These are phyloP conservation scores for Myxozyma monticola DNA, from an alignment of 805 yeast genomes.

Conservation along the genomic window DNA sequence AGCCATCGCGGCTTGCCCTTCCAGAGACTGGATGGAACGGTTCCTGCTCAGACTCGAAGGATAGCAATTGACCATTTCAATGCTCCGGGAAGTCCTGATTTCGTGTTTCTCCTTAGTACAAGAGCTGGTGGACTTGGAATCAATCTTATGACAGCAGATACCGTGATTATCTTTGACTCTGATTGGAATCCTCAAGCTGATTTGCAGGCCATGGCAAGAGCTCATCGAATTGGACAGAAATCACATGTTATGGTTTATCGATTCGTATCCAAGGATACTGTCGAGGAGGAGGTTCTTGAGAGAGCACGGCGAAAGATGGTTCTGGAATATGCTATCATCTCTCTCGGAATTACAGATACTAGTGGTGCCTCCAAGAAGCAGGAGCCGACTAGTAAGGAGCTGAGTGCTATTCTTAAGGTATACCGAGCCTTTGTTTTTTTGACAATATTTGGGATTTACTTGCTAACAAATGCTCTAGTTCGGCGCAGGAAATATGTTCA, in stretches of 20 bases:
- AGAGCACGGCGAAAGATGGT: slow-evolving; percentile 98
- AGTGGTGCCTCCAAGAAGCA: slow-evolving; percentile 51
- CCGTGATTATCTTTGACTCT: slow-evolving; percentile 95
- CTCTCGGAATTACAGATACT: slow-evolving; percentile 89
- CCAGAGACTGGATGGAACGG: slow-evolving; percentile 95
- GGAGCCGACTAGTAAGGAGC: slow-evolving; percentile 82
- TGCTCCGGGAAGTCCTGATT: slow-evolving; percentile 89
- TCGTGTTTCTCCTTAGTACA: slow-evolving; percentile 84
- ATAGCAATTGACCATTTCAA: slow-evolving; percentile 95
- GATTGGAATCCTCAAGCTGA: slow-evolving; percentile 99
- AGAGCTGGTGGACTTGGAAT: slow-evolving; percentile 99
- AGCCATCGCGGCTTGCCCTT: slow-evolving; percentile 82
- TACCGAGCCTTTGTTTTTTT: background rate
- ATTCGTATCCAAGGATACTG: slow-evolving; percentile 96
- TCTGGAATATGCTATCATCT: slow-evolving; percentile 94
- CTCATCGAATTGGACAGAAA: slow-evolving; percentile 99
- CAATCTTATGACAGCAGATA: slow-evolving; percentile 98
- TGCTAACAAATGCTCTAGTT: too few species aligned
- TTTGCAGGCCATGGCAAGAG: slow-evolving; percentile 99
- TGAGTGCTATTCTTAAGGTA: slow-evolving; percentile 90
- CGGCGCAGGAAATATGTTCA: slow-evolving; percentile 98
- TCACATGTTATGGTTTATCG: slow-evolving; percentile 97
- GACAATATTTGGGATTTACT: background rate
- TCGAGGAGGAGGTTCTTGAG: slow-evolving; percentile 95
- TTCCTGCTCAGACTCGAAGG: slow-evolving; percentile 90